These are phyloP conservation scores for Tricharina praecox DNA, from an alignment of 495 filamentous ascomycete species.

Conservation along the genomic window DNA sequence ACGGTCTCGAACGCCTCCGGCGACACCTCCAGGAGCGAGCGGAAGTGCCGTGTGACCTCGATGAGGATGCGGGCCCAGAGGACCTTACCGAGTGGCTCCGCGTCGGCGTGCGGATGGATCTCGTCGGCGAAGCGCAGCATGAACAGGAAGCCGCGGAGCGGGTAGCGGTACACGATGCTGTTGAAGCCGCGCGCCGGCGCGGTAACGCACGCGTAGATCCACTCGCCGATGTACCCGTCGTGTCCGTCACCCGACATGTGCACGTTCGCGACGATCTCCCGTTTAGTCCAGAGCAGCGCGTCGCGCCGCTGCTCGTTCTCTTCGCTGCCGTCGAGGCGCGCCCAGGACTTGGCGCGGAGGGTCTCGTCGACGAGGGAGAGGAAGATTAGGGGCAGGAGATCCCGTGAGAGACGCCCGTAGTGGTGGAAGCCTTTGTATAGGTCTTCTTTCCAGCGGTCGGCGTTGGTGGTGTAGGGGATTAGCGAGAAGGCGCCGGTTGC, in stretches of 20 bases:
- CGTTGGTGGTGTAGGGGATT: conserved; percentile 13
- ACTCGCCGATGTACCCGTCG: conserved; percentile 20
- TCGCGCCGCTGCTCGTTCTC: conserved; percentile 21
- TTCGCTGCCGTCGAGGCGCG: conserved; percentile 13
- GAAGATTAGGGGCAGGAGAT: conserved; percentile 27
- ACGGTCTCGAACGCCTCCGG: background rate
- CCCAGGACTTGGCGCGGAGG: conserved; percentile 27
- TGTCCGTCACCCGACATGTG: conserved; percentile 25
- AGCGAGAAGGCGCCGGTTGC: conserved; percentile 16
- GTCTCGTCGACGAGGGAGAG: conserved; percentile 26
- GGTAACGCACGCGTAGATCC: conserved; percentile 19
- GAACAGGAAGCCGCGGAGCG: conserved; percentile 26
- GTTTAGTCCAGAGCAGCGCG: conserved; percentile 22
- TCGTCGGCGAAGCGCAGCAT: conserved; percentile 10
- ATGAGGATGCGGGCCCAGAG: conserved; percentile 17
- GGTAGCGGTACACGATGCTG: conserved; percentile 28
- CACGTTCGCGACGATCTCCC: conserved; percentile 14
- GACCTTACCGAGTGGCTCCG: no score
- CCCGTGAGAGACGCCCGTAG: conserved; percentile 15
- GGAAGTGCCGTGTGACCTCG: conserved; percentile 5
- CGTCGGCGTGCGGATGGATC: background rate
- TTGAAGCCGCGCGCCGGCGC: conserved; percentile 13
- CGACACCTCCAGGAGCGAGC: background rate
- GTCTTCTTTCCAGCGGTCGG: conserved; percentile 17
- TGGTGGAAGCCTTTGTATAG: conserved; percentile 24